These are phyloP conservation scores for Gastrolobium bilobum DNA, from an alignment of 306 rosid species.

Conservation along the genomic window DNA sequence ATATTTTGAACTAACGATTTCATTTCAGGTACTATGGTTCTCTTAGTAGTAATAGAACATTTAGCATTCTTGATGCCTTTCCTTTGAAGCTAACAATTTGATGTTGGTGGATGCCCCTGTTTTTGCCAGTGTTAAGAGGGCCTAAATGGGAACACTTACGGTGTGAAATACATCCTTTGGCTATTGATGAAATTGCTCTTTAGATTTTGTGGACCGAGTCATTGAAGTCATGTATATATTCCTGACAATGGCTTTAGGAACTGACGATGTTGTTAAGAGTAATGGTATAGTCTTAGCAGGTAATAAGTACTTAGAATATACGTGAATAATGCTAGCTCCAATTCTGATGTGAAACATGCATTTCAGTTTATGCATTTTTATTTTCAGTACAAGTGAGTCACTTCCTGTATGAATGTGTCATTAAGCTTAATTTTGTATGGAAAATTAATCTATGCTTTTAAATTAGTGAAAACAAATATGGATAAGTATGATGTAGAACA, in stretches of 20 bases:
- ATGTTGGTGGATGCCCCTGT: conserved; percentile 98
- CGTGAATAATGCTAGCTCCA: conserved; percentile 39
- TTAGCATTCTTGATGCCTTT: too few species aligned
- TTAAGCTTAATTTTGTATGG: too few species aligned
- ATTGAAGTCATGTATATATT: conserved; percentile 45
- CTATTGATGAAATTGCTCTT: conserved; percentile 20
- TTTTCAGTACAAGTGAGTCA: too few species aligned
- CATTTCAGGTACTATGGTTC: too few species aligned
- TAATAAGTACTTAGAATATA: conserved; percentile 49
- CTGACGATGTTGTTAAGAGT: conserved; percentile 83
- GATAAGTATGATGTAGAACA: too few species aligned
- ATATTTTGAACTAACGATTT: too few species aligned
- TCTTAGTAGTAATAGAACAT: too few species aligned
- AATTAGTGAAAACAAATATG: too few species aligned
- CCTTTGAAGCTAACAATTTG: conserved; percentile 78
- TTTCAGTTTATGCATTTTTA: too few species aligned
- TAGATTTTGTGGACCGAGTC: conserved; percentile 45
- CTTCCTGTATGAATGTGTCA: too few species aligned
- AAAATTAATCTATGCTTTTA: too few species aligned
- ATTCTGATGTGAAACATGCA: too few species aligned
- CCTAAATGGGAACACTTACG: conserved; percentile 87
- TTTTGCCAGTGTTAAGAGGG: conserved; percentile 92
- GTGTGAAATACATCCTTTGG: conserved; percentile 60
- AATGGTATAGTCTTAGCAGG: conserved; percentile 87
- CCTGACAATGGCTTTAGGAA: conserved; percentile 93